Evolutionary conservation across 192 early-diverging fungal genomes (phyloP), one percentile per base, ranked within the genome.

Genomic region (Ambispora gerdemannii): DNA sequence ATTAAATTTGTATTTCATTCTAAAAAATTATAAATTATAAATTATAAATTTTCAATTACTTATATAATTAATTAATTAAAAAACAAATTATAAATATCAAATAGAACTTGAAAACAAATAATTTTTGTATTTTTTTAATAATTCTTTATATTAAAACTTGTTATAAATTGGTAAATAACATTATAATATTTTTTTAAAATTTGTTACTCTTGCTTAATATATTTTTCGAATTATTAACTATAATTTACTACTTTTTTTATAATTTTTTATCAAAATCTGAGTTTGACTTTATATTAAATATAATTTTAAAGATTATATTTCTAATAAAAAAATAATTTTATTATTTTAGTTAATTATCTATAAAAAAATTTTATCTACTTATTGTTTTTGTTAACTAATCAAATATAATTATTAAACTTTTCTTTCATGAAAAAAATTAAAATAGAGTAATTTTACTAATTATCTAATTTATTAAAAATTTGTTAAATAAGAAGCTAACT

Each of bases 121-220:
- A 60, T 60, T 31, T 60, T 60, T 15, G 33, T 8, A 30, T 7
- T 0, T 4, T 8, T 0, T 15, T 60, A 4, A 31, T 1, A 30
- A 60, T 2, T 30, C 31, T 60, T 60, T 60, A 31, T 60, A 32
- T 15, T 31, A 60, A 60, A 15, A 60, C 8, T 60, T 31, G 0
- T 33, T 33, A 32, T 15, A 60, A 60, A 60, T 2, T 60, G 28
- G 31, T 4, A 60, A 30, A 3, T 60, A 33, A 31, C 31, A 60
- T 6, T 60, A 24, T 31, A 60, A 33, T 60, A 30, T 0, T 30
- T 31, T 60, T 60, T 60, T 33, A 30, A 60, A 15, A 60, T 60
- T 32, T 60, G 58, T 31, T 33, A 19, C 33, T 15, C 31, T 60
- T 60, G 58, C n/a, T 28, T 60, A 15, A 60, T 60, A 60, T 60